Evolutionary conservation across 2,329 filamentous ascomycete species (phyloP).

Genomic region (Fusarium sulawesiense): DNA sequence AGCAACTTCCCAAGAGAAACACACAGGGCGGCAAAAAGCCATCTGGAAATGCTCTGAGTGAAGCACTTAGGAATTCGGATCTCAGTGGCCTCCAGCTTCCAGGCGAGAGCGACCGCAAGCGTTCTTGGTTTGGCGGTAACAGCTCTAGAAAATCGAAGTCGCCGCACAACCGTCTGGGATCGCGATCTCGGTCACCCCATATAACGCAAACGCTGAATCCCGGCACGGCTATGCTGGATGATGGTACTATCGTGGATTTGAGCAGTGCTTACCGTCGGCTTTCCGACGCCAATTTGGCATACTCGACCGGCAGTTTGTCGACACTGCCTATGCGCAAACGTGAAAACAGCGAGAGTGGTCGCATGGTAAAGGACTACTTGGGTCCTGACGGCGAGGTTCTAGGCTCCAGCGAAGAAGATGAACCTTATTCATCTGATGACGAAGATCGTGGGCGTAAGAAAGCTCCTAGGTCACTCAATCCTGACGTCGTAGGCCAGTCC

Average conservation of each 20-base stretch:
- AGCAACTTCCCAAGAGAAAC: conserved; percentile 62
- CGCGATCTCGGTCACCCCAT: conserved; percentile 53
- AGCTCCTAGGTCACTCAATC: conserved; percentile 60
- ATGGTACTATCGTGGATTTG: conserved; percentile 73
- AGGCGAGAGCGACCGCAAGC: conserved; percentile 57
- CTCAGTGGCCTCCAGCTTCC: conserved; percentile 62
- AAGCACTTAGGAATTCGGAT: conserved; percentile 65
- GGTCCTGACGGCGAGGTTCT: conserved; percentile 74
- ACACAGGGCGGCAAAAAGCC: conserved; percentile 57
- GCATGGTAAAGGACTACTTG: conserved; percentile 75
- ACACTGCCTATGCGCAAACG: conserved; percentile 68
- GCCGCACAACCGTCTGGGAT: conserved; percentile 60
- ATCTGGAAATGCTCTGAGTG: conserved; percentile 58
- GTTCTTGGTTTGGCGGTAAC: conserved; percentile 52
- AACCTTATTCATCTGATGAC: conserved; percentile 71
- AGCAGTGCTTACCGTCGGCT: conserved; percentile 76
- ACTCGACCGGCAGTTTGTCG: conserved; percentile 72
- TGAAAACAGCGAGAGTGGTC: conserved; percentile 58
- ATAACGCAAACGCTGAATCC: conserved; percentile 45
- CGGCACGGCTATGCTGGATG: conserved; percentile 64
- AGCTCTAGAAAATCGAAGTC: conserved; percentile 63
- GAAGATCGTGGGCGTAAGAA: conserved; percentile 73
- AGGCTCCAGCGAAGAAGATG: conserved; percentile 79
- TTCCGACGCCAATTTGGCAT: conserved; percentile 76
- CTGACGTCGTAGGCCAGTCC: conserved; percentile 52